A percentile compares a stretch with the other conserved stretches of the same genome.
Conservation (phyloP, 2,329 filamentous ascomycete species). For the Achaetomium macrosporum region DNA sequence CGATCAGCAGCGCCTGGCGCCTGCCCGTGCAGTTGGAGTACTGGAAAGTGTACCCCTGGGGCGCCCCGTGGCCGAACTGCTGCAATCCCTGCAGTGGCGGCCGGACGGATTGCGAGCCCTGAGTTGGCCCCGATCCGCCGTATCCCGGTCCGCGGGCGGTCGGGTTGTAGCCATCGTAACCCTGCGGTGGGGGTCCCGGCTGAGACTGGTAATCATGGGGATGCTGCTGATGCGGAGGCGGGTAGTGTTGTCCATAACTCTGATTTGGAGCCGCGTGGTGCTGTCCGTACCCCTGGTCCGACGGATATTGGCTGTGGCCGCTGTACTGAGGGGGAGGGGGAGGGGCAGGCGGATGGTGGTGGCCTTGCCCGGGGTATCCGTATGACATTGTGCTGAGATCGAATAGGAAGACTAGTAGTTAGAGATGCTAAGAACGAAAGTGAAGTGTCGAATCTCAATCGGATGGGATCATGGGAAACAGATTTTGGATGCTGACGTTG, state of each 20-base stretch:
- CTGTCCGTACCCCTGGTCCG: conserved; percentile 8
- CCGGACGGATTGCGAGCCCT: conserved; percentile 8
- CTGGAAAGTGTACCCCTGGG: conserved; percentile 64
- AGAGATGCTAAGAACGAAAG: background rate
- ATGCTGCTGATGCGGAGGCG: conserved; percentile 16
- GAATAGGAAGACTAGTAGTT: background rate
- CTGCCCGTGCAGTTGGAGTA: conserved; percentile 70
- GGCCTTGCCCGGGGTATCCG: conserved; percentile 23
- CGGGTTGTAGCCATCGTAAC: conserved; percentile 41
- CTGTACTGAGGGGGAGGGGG: conserved; percentile 14
- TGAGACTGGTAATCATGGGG: conserved; percentile 8
- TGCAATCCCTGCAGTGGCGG: conserved; percentile 45
- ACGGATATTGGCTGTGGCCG: conserved; percentile 17
- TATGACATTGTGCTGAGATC: conserved; percentile 17
- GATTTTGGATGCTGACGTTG: no score
- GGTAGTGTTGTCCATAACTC: conserved; percentile 15
- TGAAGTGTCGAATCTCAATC: background rate
- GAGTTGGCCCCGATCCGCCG: conserved; percentile 24
- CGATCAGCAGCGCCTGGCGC: conserved; percentile 69
- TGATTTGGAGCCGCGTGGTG: conserved; percentile 13
- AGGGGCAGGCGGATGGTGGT: conserved; percentile 13
- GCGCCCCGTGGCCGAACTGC: conserved; percentile 62
- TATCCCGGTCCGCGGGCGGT: conserved; percentile 30
- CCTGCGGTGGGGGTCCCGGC: conserved; percentile 7
- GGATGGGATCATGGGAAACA: no score